Evolutionary conservation across 2,329 filamentous ascomycete genomes (phyloP).

Genomic region (Keithomyces neogunnii): DNA sequence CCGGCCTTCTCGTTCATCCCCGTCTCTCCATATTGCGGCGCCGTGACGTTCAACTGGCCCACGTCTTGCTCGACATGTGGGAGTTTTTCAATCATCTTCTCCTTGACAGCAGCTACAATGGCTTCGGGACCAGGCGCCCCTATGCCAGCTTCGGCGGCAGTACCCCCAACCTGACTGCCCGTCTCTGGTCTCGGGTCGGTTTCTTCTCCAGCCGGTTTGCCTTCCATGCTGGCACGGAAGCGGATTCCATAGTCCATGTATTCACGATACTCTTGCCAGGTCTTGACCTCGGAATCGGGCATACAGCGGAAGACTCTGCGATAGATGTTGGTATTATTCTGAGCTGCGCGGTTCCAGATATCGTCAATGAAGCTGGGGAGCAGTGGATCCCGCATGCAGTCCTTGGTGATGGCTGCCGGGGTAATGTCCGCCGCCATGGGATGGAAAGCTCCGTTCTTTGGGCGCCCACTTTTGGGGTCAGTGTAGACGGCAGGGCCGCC

Average conservation of each 20-base stretch:
- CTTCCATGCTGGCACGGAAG: slow-evolving; percentile 61
- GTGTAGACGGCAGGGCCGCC: slow-evolving; percentile 59
- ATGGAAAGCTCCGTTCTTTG: slow-evolving; percentile 36
- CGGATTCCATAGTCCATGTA: slow-evolving; percentile 68
- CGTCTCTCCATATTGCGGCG: slow-evolving; percentile 20
- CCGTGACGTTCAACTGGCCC: slow-evolving; percentile 22
- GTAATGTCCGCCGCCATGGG: slow-evolving; percentile 59
- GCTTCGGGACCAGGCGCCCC: slow-evolving; percentile 32
- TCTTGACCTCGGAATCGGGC: slow-evolving; percentile 89
- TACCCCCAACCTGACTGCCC: slow-evolving; percentile 19
- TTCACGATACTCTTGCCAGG: slow-evolving; percentile 88
- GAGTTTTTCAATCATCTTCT: slow-evolving; percentile 20
- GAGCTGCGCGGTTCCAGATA: slow-evolving; percentile 77
- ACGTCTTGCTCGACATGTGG: slow-evolving; percentile 13
- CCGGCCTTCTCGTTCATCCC: slow-evolving; percentile 25
- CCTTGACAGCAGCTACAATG: slow-evolving; percentile 25
- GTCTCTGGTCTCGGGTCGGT: slow-evolving; percentile 33
- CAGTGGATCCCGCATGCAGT: slow-evolving; percentile 92
- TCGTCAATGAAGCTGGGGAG: slow-evolving; percentile 76
- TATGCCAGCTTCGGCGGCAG: slow-evolving; percentile 31
- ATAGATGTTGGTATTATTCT: slow-evolving; percentile 93
- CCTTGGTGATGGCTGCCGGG: slow-evolving; percentile 66
- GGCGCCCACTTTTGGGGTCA: slow-evolving; percentile 41
- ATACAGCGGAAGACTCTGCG: slow-evolving; percentile 92
- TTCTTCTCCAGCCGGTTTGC: slow-evolving; percentile 44